Base-by-base conservation (phyloP, 2,329 filamentous ascomycete species). In the Escovopsis sp. region DNA sequence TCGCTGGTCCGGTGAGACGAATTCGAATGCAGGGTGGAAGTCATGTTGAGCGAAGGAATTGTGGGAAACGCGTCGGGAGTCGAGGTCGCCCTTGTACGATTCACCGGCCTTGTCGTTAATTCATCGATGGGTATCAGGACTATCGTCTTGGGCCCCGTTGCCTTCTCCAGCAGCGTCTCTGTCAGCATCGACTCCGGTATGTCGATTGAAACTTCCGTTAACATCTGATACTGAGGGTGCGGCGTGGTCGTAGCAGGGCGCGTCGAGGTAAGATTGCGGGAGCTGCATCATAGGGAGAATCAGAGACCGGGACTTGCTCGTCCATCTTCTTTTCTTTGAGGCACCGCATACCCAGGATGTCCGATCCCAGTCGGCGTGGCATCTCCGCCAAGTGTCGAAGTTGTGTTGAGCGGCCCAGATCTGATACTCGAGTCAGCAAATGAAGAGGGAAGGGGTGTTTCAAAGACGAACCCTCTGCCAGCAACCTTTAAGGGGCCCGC, bases 401-500 rank as follows among this genome's bases (percentile, higher is more conserved):
- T 8, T 15, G 23, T 41, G 36, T 55, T 38, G 51, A 48, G 6
- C 15, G 5, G 10, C 6, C 23, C 23, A 23, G 23, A 23, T 23
- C 23, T 23, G 6, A 4, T 23, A 4, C 23, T 33, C 34, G 4
- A 12, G 10, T 5, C 33, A 19, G 9, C 15, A 28, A 33, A 12
- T 6, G 7, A 7, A 18, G 8, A 12, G 33, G 39, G 11, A 43
- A 8, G n/a, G 9, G 12, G 36, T 38, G 12, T 3, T 23, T 6
- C 23, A 23, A 6, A 30, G 34, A 49, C 56, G 41, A 47, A 62
- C 59, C 55, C 45, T 49, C 48, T 55, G 48, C 50, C 49, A 49
- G 52, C 55, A 57, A 59, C 54, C 42, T 51, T 52, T 30, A 59
- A 49, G 56, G 57, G 63, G 49, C 59, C 60, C 49, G 60, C 60